Conservation (phyloP, 352 stramenopile species). For the Aphanomyces euteiches region DNA sequence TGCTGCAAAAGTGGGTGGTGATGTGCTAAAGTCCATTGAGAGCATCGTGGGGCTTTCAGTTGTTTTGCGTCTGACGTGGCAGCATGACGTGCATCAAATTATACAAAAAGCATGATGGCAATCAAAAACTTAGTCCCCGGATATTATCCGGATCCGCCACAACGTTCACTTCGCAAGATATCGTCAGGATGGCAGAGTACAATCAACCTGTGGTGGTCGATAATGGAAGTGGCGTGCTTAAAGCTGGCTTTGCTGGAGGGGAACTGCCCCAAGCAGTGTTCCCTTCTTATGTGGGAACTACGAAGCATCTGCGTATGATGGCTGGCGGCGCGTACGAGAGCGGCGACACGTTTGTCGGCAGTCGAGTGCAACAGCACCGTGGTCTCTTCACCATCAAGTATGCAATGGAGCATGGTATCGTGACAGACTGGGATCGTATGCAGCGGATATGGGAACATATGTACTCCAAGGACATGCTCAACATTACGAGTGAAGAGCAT, state of each 20-base stretch:
- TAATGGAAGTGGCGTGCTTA: constrained; percentile 80
- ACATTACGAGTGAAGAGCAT: constrained; percentile 81
- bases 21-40: neutral
- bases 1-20: neutral
- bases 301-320: constrained; percentile 83
- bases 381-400: constrained; percentile 80
- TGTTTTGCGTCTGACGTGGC: neutral
- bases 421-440: constrained; percentile 84
- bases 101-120: too few relatives aligned
- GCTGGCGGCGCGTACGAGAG: constrained; percentile 74
- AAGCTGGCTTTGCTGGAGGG: constrained; percentile 74
- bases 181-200: constrained; percentile 29
- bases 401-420: constrained; percentile 83
- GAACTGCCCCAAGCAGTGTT: constrained; percentile 77
- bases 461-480: constrained; percentile 86
- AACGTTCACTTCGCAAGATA: constrained; percentile 8
- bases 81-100: neutral
- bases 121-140: neutral
- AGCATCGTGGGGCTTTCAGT: neutral
- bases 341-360: constrained; percentile 66
- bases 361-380: constrained; percentile 72
- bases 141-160: neutral
- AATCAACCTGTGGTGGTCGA: constrained; percentile 87
- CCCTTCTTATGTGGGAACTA: constrained; percentile 64
- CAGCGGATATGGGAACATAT: constrained; percentile 87